Conservation (phyloP, 306 rosid species). For the Malus sieversii region DNA sequence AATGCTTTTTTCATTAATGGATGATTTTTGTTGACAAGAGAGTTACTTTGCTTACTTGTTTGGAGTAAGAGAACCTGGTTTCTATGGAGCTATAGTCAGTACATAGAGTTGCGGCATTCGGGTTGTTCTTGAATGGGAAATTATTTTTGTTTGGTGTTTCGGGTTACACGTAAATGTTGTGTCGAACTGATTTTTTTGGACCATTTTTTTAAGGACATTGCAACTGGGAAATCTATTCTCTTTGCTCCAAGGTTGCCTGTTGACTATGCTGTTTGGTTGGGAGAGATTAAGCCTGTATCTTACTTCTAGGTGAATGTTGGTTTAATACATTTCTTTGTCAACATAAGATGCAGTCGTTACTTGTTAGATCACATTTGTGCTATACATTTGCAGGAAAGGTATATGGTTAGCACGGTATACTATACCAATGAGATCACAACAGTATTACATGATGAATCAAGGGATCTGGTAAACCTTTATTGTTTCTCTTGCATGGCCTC, state of each 20-base stretch:
- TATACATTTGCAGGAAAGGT: constrained; percentile 58
- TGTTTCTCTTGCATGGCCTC: constrained; percentile 77
- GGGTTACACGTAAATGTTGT: not conserved
- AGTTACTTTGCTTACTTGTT: constrained; percentile 89
- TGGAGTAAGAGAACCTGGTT: constrained; percentile 81
- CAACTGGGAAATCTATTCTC: constrained; percentile 59
- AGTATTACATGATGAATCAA: constrained; percentile 45
- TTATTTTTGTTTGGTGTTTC: not conserved
- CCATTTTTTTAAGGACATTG: constrained; percentile 46
- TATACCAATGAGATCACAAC: constrained; percentile 44
- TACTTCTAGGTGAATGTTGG: constrained; percentile 51
- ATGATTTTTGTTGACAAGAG: constrained; percentile 50
- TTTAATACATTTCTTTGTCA: not conserved
- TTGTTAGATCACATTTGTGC: constrained; percentile 17
- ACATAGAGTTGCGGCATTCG: not conserved
- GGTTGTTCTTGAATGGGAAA: not conserved
- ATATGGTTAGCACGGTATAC: constrained; percentile 41
- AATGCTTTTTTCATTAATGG: not conserved
- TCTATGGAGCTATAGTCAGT: constrained; percentile 83
- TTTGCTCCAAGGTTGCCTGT: constrained; percentile 75
- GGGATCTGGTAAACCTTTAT: constrained; percentile 47
- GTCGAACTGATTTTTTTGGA: not conserved
- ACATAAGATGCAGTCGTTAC: not conserved
- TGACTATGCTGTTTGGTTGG: constrained; percentile 90
- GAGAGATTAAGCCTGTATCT: constrained; percentile 52